phyloP scores from a whole-genome alignment of 768 basidiomycete species.

The Hygrophoropsis aurantiaca region DNA sequence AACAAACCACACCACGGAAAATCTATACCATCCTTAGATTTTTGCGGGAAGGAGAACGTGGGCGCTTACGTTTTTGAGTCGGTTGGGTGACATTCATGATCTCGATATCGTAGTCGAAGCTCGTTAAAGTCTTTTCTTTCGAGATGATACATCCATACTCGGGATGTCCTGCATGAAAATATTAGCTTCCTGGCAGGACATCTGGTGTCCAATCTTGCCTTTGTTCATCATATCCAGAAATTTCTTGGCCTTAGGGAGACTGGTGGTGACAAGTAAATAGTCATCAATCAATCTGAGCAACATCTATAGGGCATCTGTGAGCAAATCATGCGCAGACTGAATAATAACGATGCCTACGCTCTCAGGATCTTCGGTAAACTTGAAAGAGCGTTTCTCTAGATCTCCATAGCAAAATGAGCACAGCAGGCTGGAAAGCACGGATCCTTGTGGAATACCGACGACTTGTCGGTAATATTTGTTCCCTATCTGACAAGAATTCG shows the following conservation, averaged over 20 bases:
- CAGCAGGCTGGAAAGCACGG: conserved; percentile 88
- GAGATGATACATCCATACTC: conserved; percentile 94
- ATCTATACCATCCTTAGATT: conserved; percentile 37
- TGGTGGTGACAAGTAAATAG: conserved; percentile 85
- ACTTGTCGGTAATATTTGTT: conserved; percentile 79
- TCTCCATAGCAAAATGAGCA: conserved; percentile 96
- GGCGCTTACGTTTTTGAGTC: conserved; percentile 38
- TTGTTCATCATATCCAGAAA: conserved; percentile 78
- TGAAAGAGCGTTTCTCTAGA: conserved; percentile 60
- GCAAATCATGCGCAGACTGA: neutral
- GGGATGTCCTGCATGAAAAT: conserved; percentile 62
- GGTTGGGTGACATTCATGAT: conserved; percentile 54
- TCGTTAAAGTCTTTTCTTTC: conserved; percentile 83
- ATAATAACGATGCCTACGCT: conserved; percentile 50
- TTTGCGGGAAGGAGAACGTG: neutral
- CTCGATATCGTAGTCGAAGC: conserved; percentile 67
- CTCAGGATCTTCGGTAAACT: conserved; percentile 53
- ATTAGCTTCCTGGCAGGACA: neutral
- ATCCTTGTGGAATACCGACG: conserved; percentile 97
- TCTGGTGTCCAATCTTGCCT: conserved; percentile 39
- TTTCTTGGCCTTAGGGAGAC: conserved; percentile 50
- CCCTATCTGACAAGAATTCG: conserved; percentile 60
- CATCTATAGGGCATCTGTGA: conserved; percentile 41
- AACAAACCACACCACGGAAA: conserved; percentile 95
- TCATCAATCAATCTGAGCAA: conserved; percentile 92